phyloP scores from a whole-genome alignment of 2,329 filamentous ascomycete species.

The Colletotrichum tofieldiae region DNA sequence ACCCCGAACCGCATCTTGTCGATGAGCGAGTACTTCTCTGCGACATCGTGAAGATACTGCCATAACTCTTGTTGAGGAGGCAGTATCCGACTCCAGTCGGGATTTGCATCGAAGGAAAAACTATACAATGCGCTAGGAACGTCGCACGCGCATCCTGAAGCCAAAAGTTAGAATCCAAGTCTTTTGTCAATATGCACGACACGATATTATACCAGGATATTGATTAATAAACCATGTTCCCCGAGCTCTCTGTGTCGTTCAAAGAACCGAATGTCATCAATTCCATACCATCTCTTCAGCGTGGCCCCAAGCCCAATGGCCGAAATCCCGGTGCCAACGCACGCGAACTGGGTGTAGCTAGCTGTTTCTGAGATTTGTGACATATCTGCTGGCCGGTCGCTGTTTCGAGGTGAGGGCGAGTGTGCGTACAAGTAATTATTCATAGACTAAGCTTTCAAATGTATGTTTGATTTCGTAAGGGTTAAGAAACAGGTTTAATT shows the following conservation, averaged over 20 bases:
- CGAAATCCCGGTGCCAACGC: constrained; percentile 74
- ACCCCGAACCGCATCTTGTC: constrained; percentile 57
- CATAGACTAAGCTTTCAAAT: not conserved
- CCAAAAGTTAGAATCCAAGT: not conserved
- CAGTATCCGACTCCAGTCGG: constrained; percentile 72
- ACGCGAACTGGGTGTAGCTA: constrained; percentile 57
- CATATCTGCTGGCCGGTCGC: not conserved
- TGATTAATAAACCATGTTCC: constrained; percentile 77
- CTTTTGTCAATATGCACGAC: no score
- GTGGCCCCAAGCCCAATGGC: constrained; percentile 74
- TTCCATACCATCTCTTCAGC: constrained; percentile 70
- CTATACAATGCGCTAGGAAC: constrained; percentile 74
- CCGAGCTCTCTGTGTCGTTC: constrained; percentile 71
- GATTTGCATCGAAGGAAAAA: constrained; percentile 73
- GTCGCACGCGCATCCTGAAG: constrained; percentile 64
- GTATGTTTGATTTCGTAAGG: not conserved
- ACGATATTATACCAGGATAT: constrained; percentile 65
- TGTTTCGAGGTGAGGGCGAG: not conserved
- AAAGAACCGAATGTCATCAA: constrained; percentile 73
- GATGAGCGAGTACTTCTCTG: constrained; percentile 60
- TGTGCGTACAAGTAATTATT: no score
- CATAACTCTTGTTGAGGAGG: constrained; percentile 70
- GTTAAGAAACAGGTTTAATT: not conserved
- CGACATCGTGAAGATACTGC: constrained; percentile 69
- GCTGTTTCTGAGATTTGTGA: not conserved